Evolutionary conservation across 768 basidiomycete genomes (phyloP), one percentile per base, ranked within the genome.

Genomic region (Jaapia argillacea): DNA sequence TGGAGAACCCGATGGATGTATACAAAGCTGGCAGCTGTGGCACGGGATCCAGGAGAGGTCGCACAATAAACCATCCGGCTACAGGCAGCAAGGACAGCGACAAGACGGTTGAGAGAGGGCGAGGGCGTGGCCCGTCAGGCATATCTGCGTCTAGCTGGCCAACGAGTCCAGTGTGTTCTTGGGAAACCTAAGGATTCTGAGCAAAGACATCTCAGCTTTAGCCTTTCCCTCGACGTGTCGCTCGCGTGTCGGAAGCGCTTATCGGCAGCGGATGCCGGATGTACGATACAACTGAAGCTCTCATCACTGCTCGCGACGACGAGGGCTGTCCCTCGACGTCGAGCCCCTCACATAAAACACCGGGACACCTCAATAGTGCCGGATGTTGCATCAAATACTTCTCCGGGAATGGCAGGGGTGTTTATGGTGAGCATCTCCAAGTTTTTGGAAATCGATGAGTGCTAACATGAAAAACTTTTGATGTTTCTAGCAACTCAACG

Each of bases 1-100:
- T 61, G 1, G 88, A 82, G 62, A 94, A 82, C 0, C 93, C 92
- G 40, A 91, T 51, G 12, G 83, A 87, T 1, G 77, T 78, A 54
- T 86, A 81, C 18, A 97, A 64, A 0, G 78, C 78, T 2, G 85
- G 85, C 10, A 89, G 64, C 2, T 76, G 69, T 1, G 85, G 85
- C 0, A 71, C 54, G 0, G 85, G 85, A 46, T 80, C 76, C 4
- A 88, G 62, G 3, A 88, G 67, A 0, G 86, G 85, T 22, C 86
- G 70, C 0, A 81, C 51, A 25, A 89, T 67, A 55, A 88, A 81
- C 82, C 85, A 88, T 2, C 66, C 56, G 1, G 80, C 84, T 40
- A 85, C 58, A 16, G 87, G 86, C 24, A 81, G 59, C 45, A 88
- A 63, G 5, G 77, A 66, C 45, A 77, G 53, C 27, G 85, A 69